A percentile compares a stretch with the other conserved stretches of the same genome.
Conservation (phyloP, 176 grass and related monocot genomes). For the Oryza coarctata region DNA sequence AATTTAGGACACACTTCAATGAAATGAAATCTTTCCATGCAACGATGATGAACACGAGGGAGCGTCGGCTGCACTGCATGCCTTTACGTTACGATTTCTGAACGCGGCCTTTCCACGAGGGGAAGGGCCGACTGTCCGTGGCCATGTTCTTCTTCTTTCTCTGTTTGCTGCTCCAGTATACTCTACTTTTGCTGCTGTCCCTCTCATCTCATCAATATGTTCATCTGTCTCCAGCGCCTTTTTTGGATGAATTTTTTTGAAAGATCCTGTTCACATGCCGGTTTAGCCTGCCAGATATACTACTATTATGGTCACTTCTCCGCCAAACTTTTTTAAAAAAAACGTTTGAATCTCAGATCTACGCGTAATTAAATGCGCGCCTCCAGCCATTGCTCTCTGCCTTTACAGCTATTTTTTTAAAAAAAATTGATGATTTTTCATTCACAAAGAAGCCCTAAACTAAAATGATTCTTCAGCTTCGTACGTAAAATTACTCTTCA, state of each 20-base stretch:
- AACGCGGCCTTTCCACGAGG: background rate
- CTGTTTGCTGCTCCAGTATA: constrained; percentile 1
- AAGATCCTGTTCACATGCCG: background rate
- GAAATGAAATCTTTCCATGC: background rate
- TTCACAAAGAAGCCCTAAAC: background rate
- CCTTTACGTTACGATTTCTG: background rate
- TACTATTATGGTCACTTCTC: background rate
- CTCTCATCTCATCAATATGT: background rate
- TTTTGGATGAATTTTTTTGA: background rate
- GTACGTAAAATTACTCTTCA: background rate
- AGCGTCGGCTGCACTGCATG: background rate
- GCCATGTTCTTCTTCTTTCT: background rate
- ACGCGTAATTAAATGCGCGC: background rate
- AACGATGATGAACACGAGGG: background rate
- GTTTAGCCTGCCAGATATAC: constrained; percentile 17
- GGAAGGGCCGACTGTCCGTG: constrained; percentile 23
- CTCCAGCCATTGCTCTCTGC: background rate
- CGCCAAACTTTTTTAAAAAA: background rate
- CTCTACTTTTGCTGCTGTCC: background rate
- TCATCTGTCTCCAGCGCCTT: background rate
- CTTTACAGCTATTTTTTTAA: too few species aligned
- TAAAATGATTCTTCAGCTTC: background rate
- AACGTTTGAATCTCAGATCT: constrained; percentile 26
- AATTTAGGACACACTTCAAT: too few species aligned
- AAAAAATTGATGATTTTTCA: background rate